A percentile compares a stretch with the other conserved stretches of the same genome.
These are phyloP conservation scores for Ceratocystis huliohia DNA, from an alignment of 2,329 filamentous ascomycete genomes.

Conservation along the genomic window DNA sequence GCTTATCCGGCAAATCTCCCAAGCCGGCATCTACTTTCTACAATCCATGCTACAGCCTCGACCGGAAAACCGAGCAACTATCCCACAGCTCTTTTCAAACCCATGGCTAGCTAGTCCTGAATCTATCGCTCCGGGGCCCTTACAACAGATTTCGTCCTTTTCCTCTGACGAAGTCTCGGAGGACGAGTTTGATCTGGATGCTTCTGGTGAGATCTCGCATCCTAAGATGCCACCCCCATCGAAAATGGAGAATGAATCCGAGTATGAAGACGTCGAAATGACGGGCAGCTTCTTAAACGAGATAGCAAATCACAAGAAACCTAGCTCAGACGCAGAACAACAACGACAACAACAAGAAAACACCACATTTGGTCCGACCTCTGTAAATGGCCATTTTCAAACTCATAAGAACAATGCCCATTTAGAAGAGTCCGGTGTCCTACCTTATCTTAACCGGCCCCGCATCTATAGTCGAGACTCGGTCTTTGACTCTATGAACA, in stretches of 20 bases:
- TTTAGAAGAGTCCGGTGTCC: constrained; percentile 15
- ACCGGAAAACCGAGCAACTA: constrained; percentile 62
- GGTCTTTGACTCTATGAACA: constrained; percentile 26
- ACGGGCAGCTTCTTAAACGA: constrained; percentile 17
- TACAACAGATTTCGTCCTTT: constrained; percentile 28
- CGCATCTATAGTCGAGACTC: constrained; percentile 35
- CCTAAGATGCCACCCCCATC: constrained; percentile 1
- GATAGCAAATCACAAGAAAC: constrained; percentile 12
- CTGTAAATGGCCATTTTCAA: neutral
- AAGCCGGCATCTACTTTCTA: constrained; percentile 60
- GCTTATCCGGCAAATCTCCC: constrained; percentile 44
- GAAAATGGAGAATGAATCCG: neutral
- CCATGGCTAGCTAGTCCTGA: constrained; percentile 50
- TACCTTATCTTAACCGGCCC: neutral
- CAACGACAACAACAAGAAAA: neutral
- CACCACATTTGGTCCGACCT: constrained; percentile 1
- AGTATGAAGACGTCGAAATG: constrained; percentile 20
- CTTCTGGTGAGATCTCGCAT: constrained; percentile 2
- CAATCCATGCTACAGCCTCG: constrained; percentile 68
- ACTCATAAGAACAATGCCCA: neutral
- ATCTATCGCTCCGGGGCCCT: constrained; percentile 24
- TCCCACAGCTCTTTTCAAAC: constrained; percentile 56
- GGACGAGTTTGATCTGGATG: constrained; percentile 31
- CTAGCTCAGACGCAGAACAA: neutral
- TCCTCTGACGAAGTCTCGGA: constrained; percentile 51